A percentile compares a stretch with the other conserved stretches of the same genome.
These are phyloP conservation scores for Lasiosphaeria hispida DNA, from an alignment of 495 filamentous ascomycete genomes.

Conservation along the genomic window DNA sequence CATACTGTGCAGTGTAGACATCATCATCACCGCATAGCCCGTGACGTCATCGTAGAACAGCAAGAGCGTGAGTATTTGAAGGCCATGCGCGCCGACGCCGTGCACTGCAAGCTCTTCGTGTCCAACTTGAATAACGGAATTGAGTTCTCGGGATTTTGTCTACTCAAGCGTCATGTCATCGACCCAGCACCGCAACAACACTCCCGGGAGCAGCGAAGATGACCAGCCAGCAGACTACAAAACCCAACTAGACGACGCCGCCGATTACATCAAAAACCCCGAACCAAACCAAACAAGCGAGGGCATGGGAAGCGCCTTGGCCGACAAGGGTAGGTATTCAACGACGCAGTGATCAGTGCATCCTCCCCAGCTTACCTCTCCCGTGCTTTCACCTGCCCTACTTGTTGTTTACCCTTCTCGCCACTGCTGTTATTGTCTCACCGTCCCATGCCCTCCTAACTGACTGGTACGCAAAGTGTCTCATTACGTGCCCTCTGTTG, in stretches of 20 bases:
- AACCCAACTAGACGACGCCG: conserved; percentile 26
- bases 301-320: conserved; percentile 7
- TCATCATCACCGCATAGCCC: too few relatives aligned
- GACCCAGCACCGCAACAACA: not conserved
- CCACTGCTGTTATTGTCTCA: not conserved
- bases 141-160: too few relatives aligned
- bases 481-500: conserved; percentile 25
- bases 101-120: too few relatives aligned
- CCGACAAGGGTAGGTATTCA: conserved; percentile 28
- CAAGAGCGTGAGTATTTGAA: too few relatives aligned
- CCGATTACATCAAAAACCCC: conserved; percentile 10
- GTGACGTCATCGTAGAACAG: too few relatives aligned
- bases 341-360: too few relatives aligned
- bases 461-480: conserved; percentile 19
- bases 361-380: not conserved
- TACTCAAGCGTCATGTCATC: too few relatives aligned
- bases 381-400: not conserved
- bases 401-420: too few relatives aligned
- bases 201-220: not conserved
- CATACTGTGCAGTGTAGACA: too few relatives aligned
- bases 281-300: not conserved
- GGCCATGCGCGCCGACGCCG: too few relatives aligned
- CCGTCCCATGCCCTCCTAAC: not conserved
- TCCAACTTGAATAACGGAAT: too few relatives aligned
- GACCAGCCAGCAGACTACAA: conserved; percentile 21